phyloP scores from a whole-genome alignment of 148 eudicot genomes.

The Chenopodium formosanum region DNA sequence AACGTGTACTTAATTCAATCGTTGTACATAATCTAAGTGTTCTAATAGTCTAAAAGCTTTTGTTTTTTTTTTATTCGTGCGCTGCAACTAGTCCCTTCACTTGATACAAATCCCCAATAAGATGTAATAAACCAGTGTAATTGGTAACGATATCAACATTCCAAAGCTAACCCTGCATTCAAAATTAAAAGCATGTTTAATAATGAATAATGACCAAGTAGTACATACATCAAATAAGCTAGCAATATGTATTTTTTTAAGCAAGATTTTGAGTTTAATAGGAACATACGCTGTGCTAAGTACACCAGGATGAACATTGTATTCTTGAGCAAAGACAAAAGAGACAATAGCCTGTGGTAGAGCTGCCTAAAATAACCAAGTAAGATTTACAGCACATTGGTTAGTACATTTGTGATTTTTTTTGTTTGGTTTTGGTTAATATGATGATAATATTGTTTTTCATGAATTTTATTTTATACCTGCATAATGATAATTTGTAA shows the following conservation, averaged over 20 bases:
- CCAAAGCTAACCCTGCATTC: slow-evolving; percentile 63
- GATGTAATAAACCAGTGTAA: slow-evolving; percentile 58
- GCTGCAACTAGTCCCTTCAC: background rate
- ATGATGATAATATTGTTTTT: no score
- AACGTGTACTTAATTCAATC: no score
- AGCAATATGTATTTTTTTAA: no score
- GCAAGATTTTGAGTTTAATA: background rate
- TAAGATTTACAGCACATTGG: no score
- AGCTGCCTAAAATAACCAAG: slow-evolving; percentile 20
- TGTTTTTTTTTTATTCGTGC: no score
- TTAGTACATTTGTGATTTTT: no score
- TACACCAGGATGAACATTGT: slow-evolving; percentile 34
- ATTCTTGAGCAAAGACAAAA: slow-evolving; percentile 35
- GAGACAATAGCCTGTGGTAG: slow-evolving; percentile 34
- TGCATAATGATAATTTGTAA: slow-evolving; percentile 70
- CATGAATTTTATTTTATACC: slow-evolving; percentile 27
- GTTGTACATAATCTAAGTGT: no score
- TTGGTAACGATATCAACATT: slow-evolving; percentile 58
- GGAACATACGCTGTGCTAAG: slow-evolving; percentile 33
- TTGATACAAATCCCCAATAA: slow-evolving; percentile 35
- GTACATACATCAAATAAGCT: background rate
- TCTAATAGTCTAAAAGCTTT: no score
- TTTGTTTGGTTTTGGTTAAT: no score
- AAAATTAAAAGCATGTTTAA: background rate
- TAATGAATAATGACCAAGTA: background rate